Evolutionary conservation across 2,329 filamentous ascomycete species (phyloP).

Genomic region (Passalora sequoiae): DNA sequence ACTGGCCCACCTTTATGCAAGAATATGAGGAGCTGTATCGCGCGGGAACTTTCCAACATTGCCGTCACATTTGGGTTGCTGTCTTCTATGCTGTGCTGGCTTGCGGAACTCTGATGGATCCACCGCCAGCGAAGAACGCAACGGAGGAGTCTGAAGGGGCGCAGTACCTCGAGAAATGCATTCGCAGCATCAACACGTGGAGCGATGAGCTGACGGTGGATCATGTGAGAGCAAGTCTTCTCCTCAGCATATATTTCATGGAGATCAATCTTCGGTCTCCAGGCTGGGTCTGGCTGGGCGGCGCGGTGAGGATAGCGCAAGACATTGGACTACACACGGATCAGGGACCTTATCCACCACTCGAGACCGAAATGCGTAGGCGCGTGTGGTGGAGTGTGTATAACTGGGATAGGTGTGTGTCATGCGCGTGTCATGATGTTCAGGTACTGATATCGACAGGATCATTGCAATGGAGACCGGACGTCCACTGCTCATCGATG

Average conservation of each 20-base stretch:
- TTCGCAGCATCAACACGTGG: slow-evolving; percentile 72
- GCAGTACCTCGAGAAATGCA: slow-evolving; percentile 66
- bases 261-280: slow-evolving; percentile 83
- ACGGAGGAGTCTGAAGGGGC: slow-evolving; percentile 52
- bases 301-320: slow-evolving; percentile 73
- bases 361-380: slow-evolving; percentile 81
- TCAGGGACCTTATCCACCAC: slow-evolving; percentile 63
- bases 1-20: slow-evolving; percentile 77
- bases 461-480: slow-evolving; percentile 74
- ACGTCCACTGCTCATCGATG: slow-evolving; percentile 75
- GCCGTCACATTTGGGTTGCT: slow-evolving; percentile 66
- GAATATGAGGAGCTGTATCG: slow-evolving; percentile 74
- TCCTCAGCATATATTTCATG: slow-evolving; percentile 72
- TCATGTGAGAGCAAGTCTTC: slow-evolving; percentile 64
- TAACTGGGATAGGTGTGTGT: slow-evolving; percentile 68
- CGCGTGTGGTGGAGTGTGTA: slow-evolving; percentile 94
- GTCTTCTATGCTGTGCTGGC: slow-evolving; percentile 80
- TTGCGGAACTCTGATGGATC: slow-evolving; percentile 68
- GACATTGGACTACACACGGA: slow-evolving; percentile 77
- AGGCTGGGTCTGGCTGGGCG: slow-evolving; percentile 80
- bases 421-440: not conserved
- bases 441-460: slow-evolving; percentile 35
- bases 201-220: slow-evolving; percentile 71
- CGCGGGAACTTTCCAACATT: slow-evolving; percentile 54
- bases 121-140: slow-evolving; percentile 52